A percentile compares a stretch with the other conserved stretches of the same genome.
phyloP scores from a whole-genome alignment of 2,329 filamentous ascomycete species.

The Alternaria sp. region DNA sequence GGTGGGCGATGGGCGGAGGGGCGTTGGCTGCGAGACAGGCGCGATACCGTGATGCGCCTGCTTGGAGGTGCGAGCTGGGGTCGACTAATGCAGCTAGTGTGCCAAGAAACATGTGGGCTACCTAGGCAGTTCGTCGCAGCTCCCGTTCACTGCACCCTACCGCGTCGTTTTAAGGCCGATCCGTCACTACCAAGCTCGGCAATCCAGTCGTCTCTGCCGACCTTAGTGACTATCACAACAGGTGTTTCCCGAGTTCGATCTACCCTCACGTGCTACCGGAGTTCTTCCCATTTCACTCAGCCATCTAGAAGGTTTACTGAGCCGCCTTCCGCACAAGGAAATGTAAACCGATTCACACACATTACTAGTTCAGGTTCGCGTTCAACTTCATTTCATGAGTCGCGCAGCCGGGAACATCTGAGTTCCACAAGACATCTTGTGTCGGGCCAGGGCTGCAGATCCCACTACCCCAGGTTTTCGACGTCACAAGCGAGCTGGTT shows the following conservation, averaged over 20 bases:
- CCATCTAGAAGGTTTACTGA: not conserved
- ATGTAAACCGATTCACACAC: not conserved
- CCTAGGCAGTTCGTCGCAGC: not conserved
- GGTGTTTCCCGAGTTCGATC: not conserved
- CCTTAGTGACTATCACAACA: not conserved
- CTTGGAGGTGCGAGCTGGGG: constrained; percentile 21
- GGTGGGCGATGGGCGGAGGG: constrained; percentile 16
- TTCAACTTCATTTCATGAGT: not conserved
- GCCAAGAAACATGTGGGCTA: constrained; percentile 13
- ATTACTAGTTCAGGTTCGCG: not conserved
- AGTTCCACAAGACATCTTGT: not conserved
- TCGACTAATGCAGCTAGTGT: constrained; percentile 9
- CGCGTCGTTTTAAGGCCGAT: not conserved
- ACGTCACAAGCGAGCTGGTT: constrained; percentile 5
- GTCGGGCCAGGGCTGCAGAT: not conserved
- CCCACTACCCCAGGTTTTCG: not conserved
- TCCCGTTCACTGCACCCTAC: constrained; percentile 1
- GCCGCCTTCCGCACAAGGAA: not conserved
- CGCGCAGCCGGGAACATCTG: not conserved
- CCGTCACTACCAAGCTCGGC: not conserved
- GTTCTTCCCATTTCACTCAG: not conserved
- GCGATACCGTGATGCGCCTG: constrained; percentile 21
- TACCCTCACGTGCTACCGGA: not conserved
- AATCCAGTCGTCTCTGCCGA: not conserved
- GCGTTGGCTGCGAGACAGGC: constrained; percentile 27